Conservation (phyloP, 179 eudicot genomes). For the Sideroxylon spinosum region DNA sequence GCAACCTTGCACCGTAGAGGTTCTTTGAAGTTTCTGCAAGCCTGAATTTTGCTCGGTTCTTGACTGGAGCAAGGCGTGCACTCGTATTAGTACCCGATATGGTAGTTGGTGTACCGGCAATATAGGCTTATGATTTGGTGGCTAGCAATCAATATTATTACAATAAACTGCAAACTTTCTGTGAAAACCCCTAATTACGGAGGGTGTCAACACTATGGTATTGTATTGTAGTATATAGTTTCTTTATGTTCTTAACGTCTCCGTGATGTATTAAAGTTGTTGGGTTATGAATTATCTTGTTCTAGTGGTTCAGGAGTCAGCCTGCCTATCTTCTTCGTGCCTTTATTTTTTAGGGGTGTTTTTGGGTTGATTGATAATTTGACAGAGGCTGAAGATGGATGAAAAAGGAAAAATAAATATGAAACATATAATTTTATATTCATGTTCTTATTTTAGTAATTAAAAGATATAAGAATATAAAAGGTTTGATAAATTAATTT, state of each 20-base stretch:
- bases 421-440: too few relatives aligned
- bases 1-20: not conserved
- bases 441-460: too few relatives aligned
- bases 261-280: too few relatives aligned
- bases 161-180: not conserved
- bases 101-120: not conserved
- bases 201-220: not conserved
- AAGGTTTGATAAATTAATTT: too few relatives aligned
- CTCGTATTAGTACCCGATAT: not conserved
- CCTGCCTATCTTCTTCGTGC: too few relatives aligned
- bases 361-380: too few relatives aligned
- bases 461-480: too few relatives aligned
- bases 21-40: not conserved
- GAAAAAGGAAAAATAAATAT: too few relatives aligned
- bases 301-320: too few relatives aligned
- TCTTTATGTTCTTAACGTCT: not conserved
- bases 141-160: not conserved
- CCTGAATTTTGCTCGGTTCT: not conserved
- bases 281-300: too few relatives aligned
- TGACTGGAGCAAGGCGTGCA: not conserved
- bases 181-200: not conserved
- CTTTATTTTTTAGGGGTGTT: too few relatives aligned
- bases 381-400: too few relatives aligned
- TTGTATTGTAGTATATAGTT: not conserved
- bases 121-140: not conserved